Evolutionary conservation across 2,329 filamentous ascomycete species (phyloP).

Genomic region (Cladophialophora immunda): DNA sequence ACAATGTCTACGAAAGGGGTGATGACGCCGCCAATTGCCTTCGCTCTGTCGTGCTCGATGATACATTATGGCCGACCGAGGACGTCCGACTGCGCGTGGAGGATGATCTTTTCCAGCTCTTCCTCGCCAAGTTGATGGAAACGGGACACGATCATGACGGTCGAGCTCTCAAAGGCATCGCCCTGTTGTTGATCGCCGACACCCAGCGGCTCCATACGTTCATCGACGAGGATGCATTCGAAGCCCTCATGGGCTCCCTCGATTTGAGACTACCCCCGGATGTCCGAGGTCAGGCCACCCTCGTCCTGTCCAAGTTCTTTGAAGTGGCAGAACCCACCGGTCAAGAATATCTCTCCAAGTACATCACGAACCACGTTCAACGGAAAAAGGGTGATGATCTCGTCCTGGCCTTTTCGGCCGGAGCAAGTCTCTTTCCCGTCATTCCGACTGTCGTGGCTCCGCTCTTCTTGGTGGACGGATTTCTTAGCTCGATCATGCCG

Average conservation of each 20-base stretch:
- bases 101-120: constrained; percentile 65
- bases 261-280: constrained; percentile 80
- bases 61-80: constrained; percentile 54
- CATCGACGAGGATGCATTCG: constrained; percentile 75
- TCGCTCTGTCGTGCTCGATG: constrained; percentile 56
- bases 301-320: constrained; percentile 84
- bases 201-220: constrained; percentile 57
- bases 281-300: constrained; percentile 80
- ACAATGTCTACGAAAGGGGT: constrained; percentile 58
- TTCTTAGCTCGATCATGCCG: constrained; percentile 77
- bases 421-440: constrained; percentile 85
- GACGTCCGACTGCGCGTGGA: constrained; percentile 54
- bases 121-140: constrained; percentile 89
- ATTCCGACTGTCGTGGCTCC: constrained; percentile 76
- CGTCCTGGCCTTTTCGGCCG: constrained; percentile 92
- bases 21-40: constrained; percentile 58
- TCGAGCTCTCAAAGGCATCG: constrained; percentile 67
- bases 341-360: constrained; percentile 72
- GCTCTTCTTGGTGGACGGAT: constrained; percentile 88
- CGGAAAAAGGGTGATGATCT: constrained; percentile 86
- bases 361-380: constrained; percentile 76
- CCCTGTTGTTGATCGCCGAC: constrained; percentile 65
- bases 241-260: constrained; percentile 84
- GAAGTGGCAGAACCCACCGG: constrained; percentile 78
- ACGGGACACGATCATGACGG: constrained; percentile 78